These are phyloP conservation scores for Salix brachista DNA, from an alignment of 345 rosid genomes.

Conservation along the genomic window DNA sequence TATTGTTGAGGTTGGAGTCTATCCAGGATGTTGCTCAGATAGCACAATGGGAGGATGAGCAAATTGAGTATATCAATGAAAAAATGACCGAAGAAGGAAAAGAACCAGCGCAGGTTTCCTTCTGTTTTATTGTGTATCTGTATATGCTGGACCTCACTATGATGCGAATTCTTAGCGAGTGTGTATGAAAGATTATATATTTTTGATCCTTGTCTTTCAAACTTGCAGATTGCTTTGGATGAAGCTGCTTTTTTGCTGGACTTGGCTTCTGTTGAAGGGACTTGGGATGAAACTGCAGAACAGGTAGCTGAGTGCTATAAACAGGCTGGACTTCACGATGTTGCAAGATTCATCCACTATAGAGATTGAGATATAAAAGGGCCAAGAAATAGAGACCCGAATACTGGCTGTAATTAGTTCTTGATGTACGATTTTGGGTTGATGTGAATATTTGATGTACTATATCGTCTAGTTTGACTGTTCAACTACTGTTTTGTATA, in stretches of 20 bases:
- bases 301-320: slow-evolving; percentile 16
- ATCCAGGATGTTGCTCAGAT: slow-evolving; percentile 23
- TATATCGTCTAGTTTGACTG: not conserved
- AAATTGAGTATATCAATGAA: slow-evolving; percentile 20
- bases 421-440: not conserved
- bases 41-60: slow-evolving; percentile 29
- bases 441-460: not conserved
- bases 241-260: slow-evolving; percentile 26
- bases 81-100: slow-evolving; percentile 19
- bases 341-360: slow-evolving; percentile 21
- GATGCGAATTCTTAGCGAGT: not conserved
- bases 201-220: not conserved
- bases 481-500: not conserved
- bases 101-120: slow-evolving; percentile 20
- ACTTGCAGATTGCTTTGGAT: slow-evolving; percentile 22
- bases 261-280: slow-evolving; percentile 27
- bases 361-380: slow-evolving; percentile 26
- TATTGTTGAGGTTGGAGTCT: too few relatives aligned
- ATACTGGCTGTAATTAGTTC: not conserved
- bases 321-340: slow-evolving; percentile 26
- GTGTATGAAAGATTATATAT: too few relatives aligned
- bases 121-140: not conserved
- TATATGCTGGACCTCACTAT: not conserved
- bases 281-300: slow-evolving; percentile 17
- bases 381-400: slow-evolving; percentile 31